A percentile compares a stretch with the other conserved stretches of the same genome.
phyloP scores from a whole-genome alignment of 768 basidiomycete genomes.

The Tricholomella constricta region DNA sequence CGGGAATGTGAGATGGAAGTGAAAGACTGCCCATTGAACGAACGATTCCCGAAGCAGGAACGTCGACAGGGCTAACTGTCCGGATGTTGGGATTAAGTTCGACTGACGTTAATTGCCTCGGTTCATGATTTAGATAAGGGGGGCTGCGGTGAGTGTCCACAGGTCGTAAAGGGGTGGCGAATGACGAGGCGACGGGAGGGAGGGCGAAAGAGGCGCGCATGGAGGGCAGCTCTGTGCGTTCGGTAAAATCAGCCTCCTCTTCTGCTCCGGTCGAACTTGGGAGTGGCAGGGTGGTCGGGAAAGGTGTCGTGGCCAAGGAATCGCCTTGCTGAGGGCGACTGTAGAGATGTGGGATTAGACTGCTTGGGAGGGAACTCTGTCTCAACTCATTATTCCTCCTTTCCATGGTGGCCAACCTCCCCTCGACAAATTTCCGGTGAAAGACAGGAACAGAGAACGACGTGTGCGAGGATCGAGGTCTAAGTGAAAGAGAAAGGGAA shows the following conservation, averaged over 20 bases:
- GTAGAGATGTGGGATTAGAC: conserved; percentile 51
- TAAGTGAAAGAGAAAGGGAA: conserved; percentile 19
- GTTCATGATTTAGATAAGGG: conserved; percentile 7
- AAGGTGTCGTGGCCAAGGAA: conserved; percentile 21
- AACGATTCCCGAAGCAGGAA: conserved; percentile 18
- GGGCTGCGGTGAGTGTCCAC: conserved; percentile 9
- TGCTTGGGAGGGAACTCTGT: conserved; percentile 54
- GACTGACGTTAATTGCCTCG: conserved; percentile 8
- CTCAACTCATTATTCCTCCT: conserved; percentile 24
- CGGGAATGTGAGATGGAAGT: conserved; percentile 14
- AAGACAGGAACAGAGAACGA: conserved; percentile 22
- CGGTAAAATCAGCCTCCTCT: conserved; percentile 13
- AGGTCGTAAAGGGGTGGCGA: conserved; percentile 11
- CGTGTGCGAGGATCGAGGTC: conserved; percentile 12
- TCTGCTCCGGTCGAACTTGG: conserved; percentile 4
- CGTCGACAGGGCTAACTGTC: conserved; percentile 14
- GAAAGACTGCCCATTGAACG: conserved; percentile 18
- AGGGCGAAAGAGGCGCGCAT: conserved; percentile 15
- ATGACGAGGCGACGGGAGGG: conserved; percentile 12
- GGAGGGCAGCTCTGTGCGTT: conserved; percentile 13
- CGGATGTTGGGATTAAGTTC: conserved; percentile 1
- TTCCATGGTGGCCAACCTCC: conserved; percentile 20
- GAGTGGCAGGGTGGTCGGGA: conserved; percentile 13
- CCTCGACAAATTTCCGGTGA: conserved; percentile 16
- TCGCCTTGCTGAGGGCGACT: conserved; percentile 36